Conservation (phyloP, 352 stramenopile genomes). For the Phytopythium chamaehyphon region DNA sequence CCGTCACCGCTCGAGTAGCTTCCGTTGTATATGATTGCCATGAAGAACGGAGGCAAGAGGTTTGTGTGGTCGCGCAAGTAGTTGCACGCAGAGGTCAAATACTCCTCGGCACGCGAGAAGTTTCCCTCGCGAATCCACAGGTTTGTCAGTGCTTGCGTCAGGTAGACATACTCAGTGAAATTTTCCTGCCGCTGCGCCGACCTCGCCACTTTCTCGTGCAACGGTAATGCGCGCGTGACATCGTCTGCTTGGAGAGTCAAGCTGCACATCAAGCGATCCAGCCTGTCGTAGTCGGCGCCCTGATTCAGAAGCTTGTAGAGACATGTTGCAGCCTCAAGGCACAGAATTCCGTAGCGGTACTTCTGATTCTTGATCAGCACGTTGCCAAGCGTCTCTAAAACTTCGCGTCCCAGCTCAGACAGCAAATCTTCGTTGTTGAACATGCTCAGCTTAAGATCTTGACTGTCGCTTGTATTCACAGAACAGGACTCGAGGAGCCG, state of each 20-base stretch:
- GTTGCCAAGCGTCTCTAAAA: slow-evolving; percentile 67
- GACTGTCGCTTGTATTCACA: slow-evolving; percentile 12
- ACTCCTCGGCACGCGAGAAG: slow-evolving; percentile 70
- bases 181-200: slow-evolving; percentile 74
- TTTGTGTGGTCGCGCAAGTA: slow-evolving; percentile 69
- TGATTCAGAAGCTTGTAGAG: slow-evolving; percentile 72
- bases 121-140: slow-evolving; percentile 77
- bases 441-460: slow-evolving; percentile 39
- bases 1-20: slow-evolving; percentile 56
- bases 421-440: slow-evolving; percentile 78
- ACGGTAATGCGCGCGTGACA: slow-evolving; percentile 58
- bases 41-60: slow-evolving; percentile 58
- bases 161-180: slow-evolving; percentile 80
- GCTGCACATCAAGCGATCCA: slow-evolving; percentile 69
- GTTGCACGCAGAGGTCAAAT: slow-evolving; percentile 54
- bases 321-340: slow-evolving; percentile 58
- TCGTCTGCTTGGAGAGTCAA: slow-evolving; percentile 77
- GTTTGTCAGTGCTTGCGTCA: slow-evolving; percentile 75
- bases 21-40: slow-evolving; percentile 37
- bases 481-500: slow-evolving; percentile 65
- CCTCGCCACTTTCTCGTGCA: slow-evolving; percentile 76
- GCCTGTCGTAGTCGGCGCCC: slow-evolving; percentile 65
- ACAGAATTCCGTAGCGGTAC: slow-evolving; percentile 81
- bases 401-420: slow-evolving; percentile 63
- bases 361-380: slow-evolving; percentile 85